A percentile compares a stretch with the other conserved stretches of the same genome.
phyloP scores from a whole-genome alignment of 257 asterid species.

The Nemophila menziesii region DNA sequence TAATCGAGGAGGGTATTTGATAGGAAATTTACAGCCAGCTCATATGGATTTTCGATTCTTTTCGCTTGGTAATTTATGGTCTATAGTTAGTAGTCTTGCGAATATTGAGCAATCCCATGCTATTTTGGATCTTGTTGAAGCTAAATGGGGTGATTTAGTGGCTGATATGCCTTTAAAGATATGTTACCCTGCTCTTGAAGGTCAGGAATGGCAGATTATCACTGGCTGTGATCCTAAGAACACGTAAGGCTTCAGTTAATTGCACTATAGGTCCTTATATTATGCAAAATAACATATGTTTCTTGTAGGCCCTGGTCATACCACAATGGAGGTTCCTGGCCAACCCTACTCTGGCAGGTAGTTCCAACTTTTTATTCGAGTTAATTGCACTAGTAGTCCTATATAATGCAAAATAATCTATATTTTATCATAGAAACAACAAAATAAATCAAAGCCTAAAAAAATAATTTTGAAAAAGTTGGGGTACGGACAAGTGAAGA shows the following conservation, averaged over 20 bases:
- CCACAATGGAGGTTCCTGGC: conserved; percentile 80
- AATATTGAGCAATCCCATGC: conserved; percentile 54
- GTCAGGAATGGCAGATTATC: conserved; percentile 68
- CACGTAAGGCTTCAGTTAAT: conserved; percentile 30
- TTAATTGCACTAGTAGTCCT: no score
- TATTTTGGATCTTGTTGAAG: conserved; percentile 54
- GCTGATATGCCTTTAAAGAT: conserved; percentile 69
- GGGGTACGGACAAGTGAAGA: no score
- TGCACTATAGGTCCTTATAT: conserved; percentile 1
- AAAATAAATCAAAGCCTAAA: no score
- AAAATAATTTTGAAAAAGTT: no score
- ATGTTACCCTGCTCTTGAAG: conserved; percentile 73
- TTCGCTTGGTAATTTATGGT: conserved; percentile 67
- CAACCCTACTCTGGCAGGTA: conserved; percentile 81
- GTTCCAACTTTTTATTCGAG: neutral
- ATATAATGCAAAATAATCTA: no score
- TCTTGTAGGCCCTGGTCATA: conserved; percentile 70
- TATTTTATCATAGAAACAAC: no score
- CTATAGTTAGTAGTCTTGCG: conserved; percentile 47
- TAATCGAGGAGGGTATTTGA: conserved; percentile 52
- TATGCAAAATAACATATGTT: neutral
- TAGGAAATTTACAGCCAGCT: conserved; percentile 70
- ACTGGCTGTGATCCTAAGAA: conserved; percentile 74
- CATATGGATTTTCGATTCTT: conserved; percentile 78
- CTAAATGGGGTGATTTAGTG: conserved; percentile 67